These are phyloP conservation scores for Tephrocybe sp. DNA, from an alignment of 768 basidiomycete genomes.

Conservation along the genomic window DNA sequence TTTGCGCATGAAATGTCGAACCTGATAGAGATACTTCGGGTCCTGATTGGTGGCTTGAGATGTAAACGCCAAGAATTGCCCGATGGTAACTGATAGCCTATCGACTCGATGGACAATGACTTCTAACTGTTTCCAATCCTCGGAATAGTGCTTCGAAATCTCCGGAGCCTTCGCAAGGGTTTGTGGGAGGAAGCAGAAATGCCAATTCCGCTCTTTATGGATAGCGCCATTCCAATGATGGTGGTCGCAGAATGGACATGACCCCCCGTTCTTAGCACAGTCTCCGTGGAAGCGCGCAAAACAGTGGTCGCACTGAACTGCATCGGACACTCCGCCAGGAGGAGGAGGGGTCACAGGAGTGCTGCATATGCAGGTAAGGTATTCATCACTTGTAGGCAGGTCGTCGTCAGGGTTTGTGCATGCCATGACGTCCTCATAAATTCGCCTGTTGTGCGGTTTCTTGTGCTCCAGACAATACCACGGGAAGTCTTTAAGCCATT, in stretches of 20 bases:
- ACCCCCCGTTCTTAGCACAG: slow-evolving; percentile 86
- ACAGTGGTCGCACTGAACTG: slow-evolving; percentile 90
- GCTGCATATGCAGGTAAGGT: slow-evolving; percentile 83
- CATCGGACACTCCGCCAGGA: slow-evolving; percentile 71
- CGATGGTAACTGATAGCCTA: slow-evolving; percentile 70
- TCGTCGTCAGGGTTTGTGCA: slow-evolving; percentile 79
- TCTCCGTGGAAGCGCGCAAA: slow-evolving; percentile 84
- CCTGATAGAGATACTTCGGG: slow-evolving; percentile 76
- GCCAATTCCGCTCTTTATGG: slow-evolving; percentile 79
- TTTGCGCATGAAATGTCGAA: slow-evolving; percentile 90
- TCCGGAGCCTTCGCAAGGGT: slow-evolving; percentile 76
- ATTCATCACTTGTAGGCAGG: slow-evolving; percentile 75
- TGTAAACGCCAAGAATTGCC: slow-evolving; percentile 77
- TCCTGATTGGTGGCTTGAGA: slow-evolving; percentile 70
- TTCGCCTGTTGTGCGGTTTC: slow-evolving; percentile 58
- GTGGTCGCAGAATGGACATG: slow-evolving; percentile 89
- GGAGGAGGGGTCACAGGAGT: slow-evolving; percentile 78
- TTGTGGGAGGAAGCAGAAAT: slow-evolving; percentile 77
- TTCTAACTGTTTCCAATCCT: slow-evolving; percentile 79
- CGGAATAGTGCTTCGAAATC: slow-evolving; percentile 75
- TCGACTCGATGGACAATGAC: slow-evolving; percentile 79
- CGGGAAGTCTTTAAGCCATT: slow-evolving; percentile 74
- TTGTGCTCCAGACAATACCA: slow-evolving; percentile 77
- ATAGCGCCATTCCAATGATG: slow-evolving; percentile 90
- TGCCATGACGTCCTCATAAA: slow-evolving; percentile 75